Base-by-base conservation (phyloP, 2,329 filamentous ascomycete genomes). In the Paraphoma chrysanthemicola region DNA sequence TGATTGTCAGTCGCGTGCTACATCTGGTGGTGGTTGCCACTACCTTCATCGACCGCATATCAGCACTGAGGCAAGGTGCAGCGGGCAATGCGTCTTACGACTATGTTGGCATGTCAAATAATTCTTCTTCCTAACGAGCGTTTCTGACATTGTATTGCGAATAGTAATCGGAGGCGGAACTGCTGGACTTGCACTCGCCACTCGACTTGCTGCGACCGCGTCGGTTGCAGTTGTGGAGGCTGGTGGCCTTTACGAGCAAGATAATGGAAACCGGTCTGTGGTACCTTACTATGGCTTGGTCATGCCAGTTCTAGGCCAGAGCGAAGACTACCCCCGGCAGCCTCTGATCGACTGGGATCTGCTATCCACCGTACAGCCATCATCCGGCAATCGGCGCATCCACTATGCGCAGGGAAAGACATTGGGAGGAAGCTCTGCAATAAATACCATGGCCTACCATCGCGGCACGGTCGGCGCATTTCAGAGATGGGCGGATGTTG, bases 341-440 rank as follows among this genome's bases (percentile, higher is more conserved):
- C 58, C 71, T 1, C 49, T 67, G 1, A 57, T 73, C 11, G 73
- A 75, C 44, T 75, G 71, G 70, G 65, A 63, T 23, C 59, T 72
- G 10, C n/a, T 67, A 0, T 68, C 70, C 2, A 56, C 57, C 9
- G 60, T 67, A 1, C 68, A 70, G 43, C 30, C 48, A 1, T 57
- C 56, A 3, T 58, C 62, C 10, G 57, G 58, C 8, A 61, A 63
- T 16, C 62, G 69, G 8, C 58, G 56, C n/a, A 64, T 74, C 9
- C 71, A 72, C 48, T 75, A 75, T 54, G 70, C 70, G 8, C 66
- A 68, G 43, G 73, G 72, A 12, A 72, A 75, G 44, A 69, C 67
- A 2, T 54, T 76, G 3, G 72, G 73, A 29, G 71, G 71, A 8
- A 66, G 64, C 16, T 71, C 68, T 12, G 68, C 67, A 1, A 53